Percentiles rank a stretch among this genome's conserved stretches.
Evolutionary conservation across 371 early-diverging fungal species (phyloP).

Genomic region (Apophysomyces variabilis): DNA sequence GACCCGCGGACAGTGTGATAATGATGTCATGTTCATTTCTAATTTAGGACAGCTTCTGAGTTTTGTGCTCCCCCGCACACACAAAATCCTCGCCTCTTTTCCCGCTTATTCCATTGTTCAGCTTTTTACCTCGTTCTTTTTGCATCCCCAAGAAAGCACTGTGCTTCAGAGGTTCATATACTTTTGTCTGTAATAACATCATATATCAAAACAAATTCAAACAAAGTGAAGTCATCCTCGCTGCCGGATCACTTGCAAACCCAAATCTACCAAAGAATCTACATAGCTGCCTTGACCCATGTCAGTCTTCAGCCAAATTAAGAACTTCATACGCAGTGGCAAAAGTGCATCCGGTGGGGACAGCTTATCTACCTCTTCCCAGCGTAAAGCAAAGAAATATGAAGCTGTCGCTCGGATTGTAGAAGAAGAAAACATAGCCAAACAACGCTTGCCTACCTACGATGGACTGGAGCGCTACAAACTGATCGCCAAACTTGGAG

Average conservation of each 20-base stretch:
- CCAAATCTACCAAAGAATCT: neutral
- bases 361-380: neutral
- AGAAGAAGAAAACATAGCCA: slow-evolving; percentile 25
- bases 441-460: slow-evolving; percentile 17
- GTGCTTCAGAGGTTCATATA: neutral
- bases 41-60: neutral
- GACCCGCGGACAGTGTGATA: neutral
- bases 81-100: slow-evolving; percentile 7
- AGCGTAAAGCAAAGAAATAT: slow-evolving; percentile 25
- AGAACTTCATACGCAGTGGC: slow-evolving; percentile 45
- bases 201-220: slow-evolving; percentile 7
- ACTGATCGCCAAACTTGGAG: slow-evolving; percentile 60
- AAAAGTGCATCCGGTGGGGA: slow-evolving; percentile 17
- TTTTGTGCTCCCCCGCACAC: slow-evolving; percentile 8
- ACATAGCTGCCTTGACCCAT: slow-evolving; percentile 8
- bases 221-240: neutral
- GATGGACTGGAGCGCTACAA: slow-evolving; percentile 44
- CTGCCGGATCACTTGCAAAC: neutral
- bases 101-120: slow-evolving; percentile 5
- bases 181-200: slow-evolving; percentile 1
- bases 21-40: slow-evolving; percentile 4
- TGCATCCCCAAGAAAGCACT: neutral
- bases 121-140: neutral
- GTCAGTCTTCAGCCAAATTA: slow-evolving; percentile 54
- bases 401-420: slow-evolving; percentile 23